Percentiles rank a stretch among this genome's conserved stretches.
Conservation (phyloP, 1,284 basidiomycete species). For the Sanghuangporus weigelae region DNA sequence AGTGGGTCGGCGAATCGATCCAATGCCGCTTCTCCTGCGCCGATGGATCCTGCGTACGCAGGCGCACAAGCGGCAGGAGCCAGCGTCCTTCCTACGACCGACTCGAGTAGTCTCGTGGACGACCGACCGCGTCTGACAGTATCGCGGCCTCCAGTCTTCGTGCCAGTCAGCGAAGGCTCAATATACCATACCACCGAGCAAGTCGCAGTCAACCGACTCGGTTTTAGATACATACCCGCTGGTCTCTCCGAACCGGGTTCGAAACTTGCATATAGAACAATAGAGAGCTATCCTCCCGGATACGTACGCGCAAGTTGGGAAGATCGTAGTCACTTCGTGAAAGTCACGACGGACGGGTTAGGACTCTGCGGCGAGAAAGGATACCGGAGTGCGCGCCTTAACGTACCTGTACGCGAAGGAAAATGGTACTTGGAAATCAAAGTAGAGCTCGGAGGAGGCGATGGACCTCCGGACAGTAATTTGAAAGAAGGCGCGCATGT, state of each 20-base stretch:
- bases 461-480: constrained; percentile 40
- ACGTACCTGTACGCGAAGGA: constrained; percentile 86
- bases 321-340: constrained; percentile 76
- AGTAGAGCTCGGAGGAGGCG: constrained; percentile 74
- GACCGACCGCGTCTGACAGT: constrained; percentile 62
- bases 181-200: constrained; percentile 61
- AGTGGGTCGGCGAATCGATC: constrained; percentile 28
- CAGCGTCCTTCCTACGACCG: constrained; percentile 45
- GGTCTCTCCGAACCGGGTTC: constrained; percentile 63
- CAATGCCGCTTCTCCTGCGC: constrained; percentile 36
- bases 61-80: constrained; percentile 24
- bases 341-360: constrained; percentile 78
- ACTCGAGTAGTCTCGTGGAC: constrained; percentile 45
- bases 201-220: constrained; percentile 67
- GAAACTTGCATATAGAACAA: constrained; percentile 64
- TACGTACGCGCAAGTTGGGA: constrained; percentile 77
- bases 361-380: constrained; percentile 82
- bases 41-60: constrained; percentile 31
- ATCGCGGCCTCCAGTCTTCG: constrained; percentile 65
- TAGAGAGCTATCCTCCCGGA: constrained; percentile 64
- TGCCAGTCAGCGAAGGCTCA: constrained; percentile 49
- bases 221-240: constrained; percentile 78
- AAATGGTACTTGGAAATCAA: constrained; percentile 94
- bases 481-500: constrained; percentile 74
- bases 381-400: constrained; percentile 86